Evolutionary conservation across 345 rosid species (phyloP).

Genomic region (Acer negundo): DNA sequence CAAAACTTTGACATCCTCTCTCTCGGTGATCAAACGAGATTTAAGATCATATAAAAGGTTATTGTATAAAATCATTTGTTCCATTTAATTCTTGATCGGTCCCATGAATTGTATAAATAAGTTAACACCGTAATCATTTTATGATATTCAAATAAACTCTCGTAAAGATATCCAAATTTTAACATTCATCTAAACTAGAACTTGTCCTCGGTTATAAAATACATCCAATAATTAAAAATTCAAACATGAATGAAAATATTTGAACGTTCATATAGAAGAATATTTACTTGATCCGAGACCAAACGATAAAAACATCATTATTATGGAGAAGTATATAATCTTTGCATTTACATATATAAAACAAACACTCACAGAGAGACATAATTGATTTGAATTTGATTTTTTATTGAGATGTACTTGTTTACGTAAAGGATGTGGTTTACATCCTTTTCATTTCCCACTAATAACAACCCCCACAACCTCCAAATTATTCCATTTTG

Average conservation of each 20-base stretch:
- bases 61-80: too few species aligned
- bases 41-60: not conserved
- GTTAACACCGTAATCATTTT: too few species aligned
- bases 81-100: not conserved
- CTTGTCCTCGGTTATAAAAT: too few species aligned
- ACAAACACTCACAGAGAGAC: not conserved
- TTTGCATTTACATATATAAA: not conserved
- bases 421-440: not conserved
- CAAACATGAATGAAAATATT: too few species aligned
- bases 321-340: too few species aligned
- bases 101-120: not conserved
- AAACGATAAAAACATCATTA: too few species aligned
- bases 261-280: too few species aligned
- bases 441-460: not conserved
- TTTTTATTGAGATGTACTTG: not conserved
- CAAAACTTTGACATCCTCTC: not conserved
- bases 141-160: not conserved
- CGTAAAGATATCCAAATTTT: too few species aligned
- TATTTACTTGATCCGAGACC: too few species aligned
- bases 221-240: not conserved
- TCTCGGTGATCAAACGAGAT: not conserved
- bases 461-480: conserved; percentile 7
- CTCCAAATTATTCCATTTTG: conserved; percentile 30
- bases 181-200: too few species aligned
- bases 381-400: not conserved